Base-by-base conservation (phyloP, 257 asterid species). In the Scutellaria baicalensis region DNA sequence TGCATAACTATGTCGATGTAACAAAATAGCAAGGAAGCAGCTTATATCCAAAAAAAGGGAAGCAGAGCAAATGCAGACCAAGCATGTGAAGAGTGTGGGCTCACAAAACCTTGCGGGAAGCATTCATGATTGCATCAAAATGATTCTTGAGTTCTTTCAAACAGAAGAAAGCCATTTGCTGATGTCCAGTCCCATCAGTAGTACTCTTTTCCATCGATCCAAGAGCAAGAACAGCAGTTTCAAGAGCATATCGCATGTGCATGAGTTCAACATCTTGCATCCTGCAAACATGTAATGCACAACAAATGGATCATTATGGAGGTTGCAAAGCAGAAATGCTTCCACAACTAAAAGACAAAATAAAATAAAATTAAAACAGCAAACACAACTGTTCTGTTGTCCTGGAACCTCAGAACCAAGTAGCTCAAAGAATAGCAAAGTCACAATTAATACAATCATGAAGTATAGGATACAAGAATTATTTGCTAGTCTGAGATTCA, bases 171-270 rank as follows among this genome's bases (percentile, higher is more conserved):
- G 79, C 59, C 72, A 71, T 50, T 69, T 81, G 82, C 65, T 76
- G 82, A 62, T 80, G 81, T 76, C 75, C 82, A 40, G 72, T 73
- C 75, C 88, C 89, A 77, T 82, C 90, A 74, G 80, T 35, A 43
- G 76, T 74, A 75, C 84, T 82, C 76, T 72, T 83, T 69, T 86
- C 98, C 97, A 93, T 87, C 52, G 83, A 78, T 79, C 91, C 97
- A 72, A 93, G 79, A 0, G 95, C 95, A 73, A 88, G 85, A 80
- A 93, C 81, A 72, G 96, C 88, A 80, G 93, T 84, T 77, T 89
- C 97, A 81, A 93, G 86, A 81, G 97, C 95, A 84, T 91, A 93
- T 69, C 99, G 89, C 96, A 93, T 89, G 88, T 89, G 96, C 84
- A 93, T 82, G 79, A 93, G 95, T 77, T 91, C 99, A 63, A 91